Conservation (phyloP, 371 early-diverging fungal species). For the Dichotomocladium elegans region DNA sequence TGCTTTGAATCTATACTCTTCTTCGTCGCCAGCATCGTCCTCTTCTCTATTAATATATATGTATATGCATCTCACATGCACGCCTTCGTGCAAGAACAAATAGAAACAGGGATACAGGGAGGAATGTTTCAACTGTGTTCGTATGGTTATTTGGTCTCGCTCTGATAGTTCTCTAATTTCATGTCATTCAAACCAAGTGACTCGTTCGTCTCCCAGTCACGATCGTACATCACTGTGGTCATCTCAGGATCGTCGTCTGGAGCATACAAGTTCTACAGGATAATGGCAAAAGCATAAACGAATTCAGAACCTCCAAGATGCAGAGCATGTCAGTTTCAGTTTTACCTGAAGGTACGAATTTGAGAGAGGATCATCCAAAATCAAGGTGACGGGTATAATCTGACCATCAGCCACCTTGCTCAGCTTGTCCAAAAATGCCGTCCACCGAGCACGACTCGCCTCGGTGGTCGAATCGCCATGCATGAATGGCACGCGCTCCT, state of each 20-base stretch:
- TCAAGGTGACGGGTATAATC: conserved; percentile 62
- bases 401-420: conserved; percentile 60
- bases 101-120: no score
- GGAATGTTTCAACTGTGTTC: no score
- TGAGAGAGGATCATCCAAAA: conserved; percentile 89
- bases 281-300: neutral
- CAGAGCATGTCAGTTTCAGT: no score
- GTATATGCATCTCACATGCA: no score
- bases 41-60: no score
- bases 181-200: conserved; percentile 86
- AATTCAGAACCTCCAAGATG: neutral
- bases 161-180: conserved; percentile 55
- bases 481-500: conserved; percentile 64
- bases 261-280: conserved; percentile 75
- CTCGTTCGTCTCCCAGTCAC: conserved; percentile 85
- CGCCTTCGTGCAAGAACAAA: no score
- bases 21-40: no score
- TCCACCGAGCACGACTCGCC: conserved; percentile 55
- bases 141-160: no score
- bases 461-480: conserved; percentile 71
- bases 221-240: conserved; percentile 81
- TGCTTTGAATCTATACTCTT: no score
- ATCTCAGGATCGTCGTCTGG: conserved; percentile 92
- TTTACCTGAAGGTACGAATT: conserved; percentile 75
- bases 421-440: conserved; percentile 65